These are phyloP conservation scores for Zizania latifolia DNA, from an alignment of 176 grass and related monocot genomes.

Conservation along the genomic window DNA sequence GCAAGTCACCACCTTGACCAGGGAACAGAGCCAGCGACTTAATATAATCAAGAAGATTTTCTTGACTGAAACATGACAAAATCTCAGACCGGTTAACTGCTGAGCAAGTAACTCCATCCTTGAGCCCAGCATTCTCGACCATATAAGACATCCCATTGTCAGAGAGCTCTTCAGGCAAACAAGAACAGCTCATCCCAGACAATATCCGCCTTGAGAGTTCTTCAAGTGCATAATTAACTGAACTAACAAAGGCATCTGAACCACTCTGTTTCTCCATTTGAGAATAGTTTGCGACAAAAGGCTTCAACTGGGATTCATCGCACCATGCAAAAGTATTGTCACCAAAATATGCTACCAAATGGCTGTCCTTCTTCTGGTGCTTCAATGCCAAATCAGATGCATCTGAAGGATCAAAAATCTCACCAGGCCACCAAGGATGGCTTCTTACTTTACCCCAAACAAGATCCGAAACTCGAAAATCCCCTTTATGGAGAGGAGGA, in stretches of 20 bases:
- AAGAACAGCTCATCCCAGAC: conserved; percentile 48
- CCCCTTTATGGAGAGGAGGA: conserved; percentile 11
- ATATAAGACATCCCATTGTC: conserved; percentile 25
- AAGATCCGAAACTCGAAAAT: conserved; percentile 48
- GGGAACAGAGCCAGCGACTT: conserved; percentile 37
- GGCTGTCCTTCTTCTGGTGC: conserved; percentile 38
- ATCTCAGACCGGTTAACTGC: conserved; percentile 25
- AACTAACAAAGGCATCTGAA: conserved; percentile 38
- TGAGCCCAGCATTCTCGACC: conserved; percentile 50
- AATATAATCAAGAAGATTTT: conserved; percentile 46
- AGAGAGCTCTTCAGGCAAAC: conserved; percentile 35
- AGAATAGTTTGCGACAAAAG: conserved; percentile 46
- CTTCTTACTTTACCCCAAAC: conserved; percentile 64
- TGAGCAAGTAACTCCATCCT: conserved; percentile 31
- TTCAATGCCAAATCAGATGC: conserved; percentile 58
- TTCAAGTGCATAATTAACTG: conserved; percentile 51
- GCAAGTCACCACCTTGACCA: conserved; percentile 35
- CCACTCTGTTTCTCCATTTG: conserved; percentile 51
- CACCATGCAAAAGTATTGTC: conserved; percentile 69
- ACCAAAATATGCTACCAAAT: conserved; percentile 63
- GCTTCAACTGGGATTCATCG: conserved; percentile 63
- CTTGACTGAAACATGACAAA: conserved; percentile 38
- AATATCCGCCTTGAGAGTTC: conserved; percentile 53
- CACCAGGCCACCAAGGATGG: conserved; percentile 82
- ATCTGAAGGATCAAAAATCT: conserved; percentile 62